phyloP scores from a whole-genome alignment of 352 stramenopile species.

The Sclerospora graminicola region DNA sequence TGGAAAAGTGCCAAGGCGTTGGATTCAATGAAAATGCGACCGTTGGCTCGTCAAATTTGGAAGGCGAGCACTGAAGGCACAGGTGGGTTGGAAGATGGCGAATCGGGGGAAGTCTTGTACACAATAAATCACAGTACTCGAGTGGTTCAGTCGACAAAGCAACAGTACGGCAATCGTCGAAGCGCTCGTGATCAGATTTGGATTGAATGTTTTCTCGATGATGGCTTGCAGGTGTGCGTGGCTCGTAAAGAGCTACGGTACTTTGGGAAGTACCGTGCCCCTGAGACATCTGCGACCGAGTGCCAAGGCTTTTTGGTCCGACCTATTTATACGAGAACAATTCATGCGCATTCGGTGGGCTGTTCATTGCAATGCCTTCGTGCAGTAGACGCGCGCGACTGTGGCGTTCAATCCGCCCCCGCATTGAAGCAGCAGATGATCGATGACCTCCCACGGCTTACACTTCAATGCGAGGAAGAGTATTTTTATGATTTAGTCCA shows the following conservation, averaged over 20 bases:
- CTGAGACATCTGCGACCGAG: conserved; percentile 18
- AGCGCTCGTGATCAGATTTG: conserved; percentile 22
- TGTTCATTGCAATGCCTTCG: conserved; percentile 32
- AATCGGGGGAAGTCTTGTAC: conserved; percentile 20
- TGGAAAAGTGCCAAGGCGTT: conserved; percentile 38
- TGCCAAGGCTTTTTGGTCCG: conserved; percentile 31
- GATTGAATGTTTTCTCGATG: conserved; percentile 34
- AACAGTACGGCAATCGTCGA: conserved; percentile 4
- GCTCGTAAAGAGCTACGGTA: conserved; percentile 30
- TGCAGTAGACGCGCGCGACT: conserved; percentile 19
- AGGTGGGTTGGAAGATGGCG: conserved; percentile 5
- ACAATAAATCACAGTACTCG: conserved; percentile 19
- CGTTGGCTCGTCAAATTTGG: conserved; percentile 31
- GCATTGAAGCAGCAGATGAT: conserved; percentile 23
- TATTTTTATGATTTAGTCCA: conserved; percentile 29
- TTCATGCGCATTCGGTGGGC: conserved; percentile 17
- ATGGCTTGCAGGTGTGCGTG: conserved; percentile 29
- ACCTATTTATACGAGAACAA: conserved; percentile 16
- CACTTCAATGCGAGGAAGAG: conserved; percentile 35
- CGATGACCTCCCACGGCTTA: conserved; percentile 28
- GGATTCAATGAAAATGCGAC: conserved; percentile 21
- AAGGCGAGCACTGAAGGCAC: conserved; percentile 8
- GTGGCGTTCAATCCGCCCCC: conserved; percentile 8
- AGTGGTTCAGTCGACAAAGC: conserved; percentile 22
- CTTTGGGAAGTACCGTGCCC: conserved; percentile 20